Percentiles rank a stretch among this genome's conserved stretches.
phyloP scores from a whole-genome alignment of 1,284 basidiomycete species.

The Sporisorium scitamineum region DNA sequence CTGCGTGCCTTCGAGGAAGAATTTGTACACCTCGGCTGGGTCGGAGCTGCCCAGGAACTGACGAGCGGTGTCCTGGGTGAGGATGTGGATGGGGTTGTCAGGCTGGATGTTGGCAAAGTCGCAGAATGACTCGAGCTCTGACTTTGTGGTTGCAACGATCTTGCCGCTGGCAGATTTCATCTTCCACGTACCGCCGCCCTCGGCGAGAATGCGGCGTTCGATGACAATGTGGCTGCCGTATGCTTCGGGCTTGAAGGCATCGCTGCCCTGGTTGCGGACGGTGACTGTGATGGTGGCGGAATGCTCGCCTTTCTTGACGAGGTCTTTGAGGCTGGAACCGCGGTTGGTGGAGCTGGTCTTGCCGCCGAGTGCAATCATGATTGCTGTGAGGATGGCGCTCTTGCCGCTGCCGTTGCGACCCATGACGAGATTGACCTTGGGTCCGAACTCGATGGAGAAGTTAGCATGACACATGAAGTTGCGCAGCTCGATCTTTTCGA shows the following conservation, averaged over 20 bases:
- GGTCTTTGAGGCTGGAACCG: slow-evolving; percentile 85
- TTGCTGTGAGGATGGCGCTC: slow-evolving; percentile 91
- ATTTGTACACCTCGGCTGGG: slow-evolving; percentile 85
- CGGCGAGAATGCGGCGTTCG: slow-evolving; percentile 82
- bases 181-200: slow-evolving; percentile 83
- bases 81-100: slow-evolving; percentile 94
- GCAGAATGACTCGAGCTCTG: slow-evolving; percentile 87
- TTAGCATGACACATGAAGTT: slow-evolving; percentile 97
- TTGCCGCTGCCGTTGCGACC: slow-evolving; percentile 82
- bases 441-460: slow-evolving; percentile 80
- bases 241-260: slow-evolving; percentile 84
- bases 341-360: slow-evolving; percentile 85
- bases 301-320: slow-evolving; percentile 87
- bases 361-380: slow-evolving; percentile 92
- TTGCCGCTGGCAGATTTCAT: slow-evolving; percentile 79
- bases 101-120: slow-evolving; percentile 97
- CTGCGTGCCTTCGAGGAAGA: slow-evolving; percentile 94
- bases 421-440: slow-evolving; percentile 96
- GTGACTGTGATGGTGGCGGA: slow-evolving; percentile 81
- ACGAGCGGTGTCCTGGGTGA: slow-evolving; percentile 74
- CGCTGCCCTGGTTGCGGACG: slow-evolving; percentile 87
- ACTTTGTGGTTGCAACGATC: slow-evolving; percentile 81
- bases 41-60: slow-evolving; percentile 88
- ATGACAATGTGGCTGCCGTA: slow-evolving; percentile 88
- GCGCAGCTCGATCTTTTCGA: slow-evolving; percentile 85